phyloP scores from a whole-genome alignment of 2,329 filamentous ascomycete species.

The Furcasterigmium sp. region DNA sequence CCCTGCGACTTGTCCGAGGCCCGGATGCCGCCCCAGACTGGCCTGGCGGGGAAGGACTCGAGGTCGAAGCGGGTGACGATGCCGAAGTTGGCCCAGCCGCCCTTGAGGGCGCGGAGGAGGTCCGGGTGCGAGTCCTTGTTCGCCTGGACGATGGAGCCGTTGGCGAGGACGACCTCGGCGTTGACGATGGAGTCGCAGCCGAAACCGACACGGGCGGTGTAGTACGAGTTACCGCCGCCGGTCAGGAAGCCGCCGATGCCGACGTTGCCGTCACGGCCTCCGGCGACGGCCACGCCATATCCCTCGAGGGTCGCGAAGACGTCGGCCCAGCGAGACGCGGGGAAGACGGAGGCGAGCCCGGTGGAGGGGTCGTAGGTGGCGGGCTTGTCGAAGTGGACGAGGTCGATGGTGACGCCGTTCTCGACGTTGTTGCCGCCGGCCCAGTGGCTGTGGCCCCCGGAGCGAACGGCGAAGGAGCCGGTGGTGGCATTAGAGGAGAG shows the following conservation, averaged over 20 bases:
- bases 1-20: constrained; percentile 11
- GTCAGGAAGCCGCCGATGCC: constrained; percentile 39
- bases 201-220: constrained; percentile 37
- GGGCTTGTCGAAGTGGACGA: constrained; percentile 32
- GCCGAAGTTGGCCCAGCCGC: constrained; percentile 36
- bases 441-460: constrained; percentile 46
- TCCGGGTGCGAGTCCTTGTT: constrained; percentile 28
- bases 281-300: constrained; percentile 32
- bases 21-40: constrained; percentile 16
- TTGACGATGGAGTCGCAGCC: constrained; percentile 38
- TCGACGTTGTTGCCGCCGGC: constrained; percentile 34
- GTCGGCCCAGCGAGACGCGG: constrained; percentile 37
- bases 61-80: constrained; percentile 24
- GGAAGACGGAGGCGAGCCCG: constrained; percentile 31
- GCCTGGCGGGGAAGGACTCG: constrained; percentile 14
- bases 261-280: constrained; percentile 34
- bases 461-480: constrained; percentile 40
- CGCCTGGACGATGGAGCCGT: constrained; percentile 37
- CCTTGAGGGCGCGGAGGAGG: constrained; percentile 38
- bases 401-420: constrained; percentile 34
- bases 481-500: not conserved
- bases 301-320: constrained; percentile 34
- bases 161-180: constrained; percentile 41
- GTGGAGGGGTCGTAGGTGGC: constrained; percentile 21
- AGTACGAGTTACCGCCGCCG: constrained; percentile 44